A percentile compares a stretch with the other conserved stretches of the same genome.
Conservation (phyloP, 2,329 filamentous ascomycete species). For the Cordyceps javanica region DNA sequence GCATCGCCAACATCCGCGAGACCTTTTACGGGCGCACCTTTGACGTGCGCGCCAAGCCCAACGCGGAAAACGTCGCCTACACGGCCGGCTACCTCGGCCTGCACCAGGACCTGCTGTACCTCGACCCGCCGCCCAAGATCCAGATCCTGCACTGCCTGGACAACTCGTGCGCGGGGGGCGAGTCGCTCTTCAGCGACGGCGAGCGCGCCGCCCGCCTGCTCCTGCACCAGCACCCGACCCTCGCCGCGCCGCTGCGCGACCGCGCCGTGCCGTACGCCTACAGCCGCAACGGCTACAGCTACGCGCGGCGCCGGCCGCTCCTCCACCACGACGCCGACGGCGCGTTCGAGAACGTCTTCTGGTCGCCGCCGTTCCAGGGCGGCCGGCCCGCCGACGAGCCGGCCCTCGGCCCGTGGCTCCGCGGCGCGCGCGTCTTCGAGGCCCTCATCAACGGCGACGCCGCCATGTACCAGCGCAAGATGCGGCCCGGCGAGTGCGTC, state of each 20-base stretch:
- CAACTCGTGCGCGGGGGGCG: slow-evolving; percentile 72
- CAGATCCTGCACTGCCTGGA: slow-evolving; percentile 87
- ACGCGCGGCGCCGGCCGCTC: slow-evolving; percentile 52
- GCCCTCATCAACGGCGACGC: slow-evolving; percentile 47
- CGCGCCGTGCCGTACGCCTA: slow-evolving; percentile 60
- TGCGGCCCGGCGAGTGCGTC: slow-evolving; percentile 79
- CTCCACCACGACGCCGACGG: slow-evolving; percentile 29
- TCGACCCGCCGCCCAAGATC: slow-evolving; percentile 68
- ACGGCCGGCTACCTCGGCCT: slow-evolving; percentile 76
- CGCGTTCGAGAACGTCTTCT: slow-evolving; percentile 36
- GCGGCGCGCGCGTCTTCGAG: slow-evolving; percentile 51
- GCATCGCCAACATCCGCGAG: slow-evolving; percentile 72
- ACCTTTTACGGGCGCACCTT: slow-evolving; percentile 91
- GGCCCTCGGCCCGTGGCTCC: slow-evolving; percentile 36
- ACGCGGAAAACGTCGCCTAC: slow-evolving; percentile 89
- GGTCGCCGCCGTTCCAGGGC: slow-evolving; percentile 76
- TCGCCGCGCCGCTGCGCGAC: slow-evolving; percentile 30
- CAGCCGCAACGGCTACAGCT: slow-evolving; percentile 57
- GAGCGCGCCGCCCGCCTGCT: slow-evolving; percentile 49
- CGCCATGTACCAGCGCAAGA: slow-evolving; percentile 62
- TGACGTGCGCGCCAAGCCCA: slow-evolving; percentile 75
- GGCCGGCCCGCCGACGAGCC: slow-evolving; percentile 29
- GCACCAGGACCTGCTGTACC: slow-evolving; percentile 92
- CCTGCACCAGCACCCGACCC: background rate
- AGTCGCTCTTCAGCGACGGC: slow-evolving; percentile 79